Evolutionary conservation across 805 yeast species (phyloP).

Genomic region (Pichia thaimueangensis): DNA sequence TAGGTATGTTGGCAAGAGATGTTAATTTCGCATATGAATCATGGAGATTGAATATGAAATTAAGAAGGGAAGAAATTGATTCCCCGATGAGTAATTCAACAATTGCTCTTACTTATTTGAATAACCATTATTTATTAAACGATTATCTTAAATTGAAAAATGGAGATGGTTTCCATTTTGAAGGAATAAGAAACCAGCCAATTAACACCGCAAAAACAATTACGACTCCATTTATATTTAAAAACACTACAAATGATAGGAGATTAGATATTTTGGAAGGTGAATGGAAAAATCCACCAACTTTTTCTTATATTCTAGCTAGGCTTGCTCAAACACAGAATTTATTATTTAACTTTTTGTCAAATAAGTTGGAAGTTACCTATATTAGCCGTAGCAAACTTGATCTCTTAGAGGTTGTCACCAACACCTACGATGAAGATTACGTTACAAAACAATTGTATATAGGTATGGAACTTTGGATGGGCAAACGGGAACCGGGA

Average conservation of each 20-base stretch:
- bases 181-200: slow-evolving; percentile 16
- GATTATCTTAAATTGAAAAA: slow-evolving; percentile 41
- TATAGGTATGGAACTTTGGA: slow-evolving; percentile 47
- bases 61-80: slow-evolving; percentile 44
- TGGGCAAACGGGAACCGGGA: slow-evolving; percentile 46
- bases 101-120: slow-evolving; percentile 33
- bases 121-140: slow-evolving; percentile 30
- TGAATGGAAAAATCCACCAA: slow-evolving; percentile 49
- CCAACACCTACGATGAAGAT: slow-evolving; percentile 33
- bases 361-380: slow-evolving; percentile 34
- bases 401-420: slow-evolving; percentile 8
- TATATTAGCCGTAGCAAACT: slow-evolving; percentile 4
- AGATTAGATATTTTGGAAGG: slow-evolving; percentile 10
- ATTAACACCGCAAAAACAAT: background rate
- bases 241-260: slow-evolving; percentile 1
- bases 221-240: slow-evolving; percentile 1
- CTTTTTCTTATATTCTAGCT: slow-evolving; percentile 50
- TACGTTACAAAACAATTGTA: slow-evolving; percentile 27
- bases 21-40: slow-evolving; percentile 33
- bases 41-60: slow-evolving; percentile 39
- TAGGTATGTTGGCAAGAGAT: slow-evolving; percentile 32
- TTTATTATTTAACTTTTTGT: slow-evolving; percentile 32
- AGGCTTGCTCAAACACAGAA: slow-evolving; percentile 44
- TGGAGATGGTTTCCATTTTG: slow-evolving; percentile 42
- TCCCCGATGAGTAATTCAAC: slow-evolving; percentile 39